Percentiles rank a stretch among this genome's conserved stretches.
These are phyloP conservation scores for Baorangia bicolor DNA, from an alignment of 768 basidiomycete species.

Conservation along the genomic window DNA sequence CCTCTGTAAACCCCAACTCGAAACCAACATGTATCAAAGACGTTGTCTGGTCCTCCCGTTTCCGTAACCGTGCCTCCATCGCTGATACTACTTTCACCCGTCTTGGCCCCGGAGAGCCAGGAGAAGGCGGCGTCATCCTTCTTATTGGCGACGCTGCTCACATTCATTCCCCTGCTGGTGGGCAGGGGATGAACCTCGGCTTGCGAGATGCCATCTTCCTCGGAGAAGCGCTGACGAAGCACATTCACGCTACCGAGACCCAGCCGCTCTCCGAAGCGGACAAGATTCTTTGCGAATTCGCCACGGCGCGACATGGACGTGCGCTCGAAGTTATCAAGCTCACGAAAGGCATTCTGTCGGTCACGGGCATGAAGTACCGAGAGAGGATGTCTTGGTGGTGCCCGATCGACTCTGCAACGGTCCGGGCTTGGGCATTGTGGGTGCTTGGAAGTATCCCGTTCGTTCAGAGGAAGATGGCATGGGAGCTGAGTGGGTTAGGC, in stretches of 20 bases:
- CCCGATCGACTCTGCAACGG: slow-evolving; percentile 25
- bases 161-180: slow-evolving; percentile 55
- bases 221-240: slow-evolving; percentile 41
- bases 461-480: slow-evolving; percentile 12
- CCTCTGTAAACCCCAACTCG: slow-evolving; percentile 32
- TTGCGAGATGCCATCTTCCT: slow-evolving; percentile 52
- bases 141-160: slow-evolving; percentile 50
- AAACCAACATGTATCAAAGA: slow-evolving; percentile 35
- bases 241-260: slow-evolving; percentile 23
- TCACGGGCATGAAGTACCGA: slow-evolving; percentile 23
- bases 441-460: slow-evolving; percentile 17
- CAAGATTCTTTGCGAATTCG: slow-evolving; percentile 35
- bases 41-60: slow-evolving; percentile 46
- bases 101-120: slow-evolving; percentile 13
- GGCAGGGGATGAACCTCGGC: slow-evolving; percentile 61
- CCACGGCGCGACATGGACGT: slow-evolving; percentile 34
- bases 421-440: slow-evolving; percentile 30
- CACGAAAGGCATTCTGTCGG: slow-evolving; percentile 35
- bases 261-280: slow-evolving; percentile 23
- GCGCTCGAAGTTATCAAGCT: slow-evolving; percentile 43
- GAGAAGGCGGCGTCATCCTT: slow-evolving; percentile 19
- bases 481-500: slow-evolving; percentile 24
- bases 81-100: slow-evolving; percentile 40
- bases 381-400: slow-evolving; percentile 22
- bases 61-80: slow-evolving; percentile 43